phyloP scores from a whole-genome alignment of 495 filamentous ascomycete genomes.

The Oidiodendron maius region DNA sequence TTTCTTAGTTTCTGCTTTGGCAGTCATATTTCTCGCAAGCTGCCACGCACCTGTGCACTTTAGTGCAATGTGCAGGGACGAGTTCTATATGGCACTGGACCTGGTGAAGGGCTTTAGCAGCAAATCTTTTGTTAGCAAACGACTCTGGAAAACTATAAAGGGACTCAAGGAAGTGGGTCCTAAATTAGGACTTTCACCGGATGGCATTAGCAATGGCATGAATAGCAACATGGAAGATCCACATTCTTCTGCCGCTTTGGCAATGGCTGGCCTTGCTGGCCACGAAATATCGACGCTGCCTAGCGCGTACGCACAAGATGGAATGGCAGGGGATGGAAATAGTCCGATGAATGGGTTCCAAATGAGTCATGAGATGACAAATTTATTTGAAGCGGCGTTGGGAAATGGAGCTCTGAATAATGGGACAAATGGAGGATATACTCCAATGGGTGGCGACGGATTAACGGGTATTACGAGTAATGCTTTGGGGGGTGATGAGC shows the following conservation, averaged over 20 bases:
- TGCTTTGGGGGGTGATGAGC: slow-evolving; percentile 55
- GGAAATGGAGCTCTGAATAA: slow-evolving; percentile 39
- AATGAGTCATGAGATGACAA: slow-evolving; percentile 60
- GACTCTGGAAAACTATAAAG: slow-evolving; percentile 77
- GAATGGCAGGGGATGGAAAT: neutral
- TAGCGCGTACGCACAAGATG: slow-evolving; percentile 29
- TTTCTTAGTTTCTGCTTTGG: slow-evolving; percentile 74
- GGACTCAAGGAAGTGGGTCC: slow-evolving; percentile 75
- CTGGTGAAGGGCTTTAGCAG: slow-evolving; percentile 74
- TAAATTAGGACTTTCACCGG: slow-evolving; percentile 59
- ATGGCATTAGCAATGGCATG: slow-evolving; percentile 11
- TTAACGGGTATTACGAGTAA: slow-evolving; percentile 23
- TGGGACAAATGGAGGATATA: slow-evolving; percentile 27
- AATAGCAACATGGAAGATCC: slow-evolving; percentile 38
- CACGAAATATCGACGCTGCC: slow-evolving; percentile 59
- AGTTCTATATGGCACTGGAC: slow-evolving; percentile 84
- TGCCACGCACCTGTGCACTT: slow-evolving; percentile 77
- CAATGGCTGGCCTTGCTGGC: slow-evolving; percentile 69
- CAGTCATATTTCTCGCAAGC: slow-evolving; percentile 77
- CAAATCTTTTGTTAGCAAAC: slow-evolving; percentile 71
- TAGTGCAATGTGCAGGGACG: slow-evolving; percentile 64
- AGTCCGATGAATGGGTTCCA: slow-evolving; percentile 57
- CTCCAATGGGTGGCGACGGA: slow-evolving; percentile 31
- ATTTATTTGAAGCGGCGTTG: slow-evolving; percentile 66
- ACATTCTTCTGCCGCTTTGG: slow-evolving; percentile 61